Evolutionary conservation across 768 basidiomycete genomes (phyloP).

Genomic region (Tylopilus rubrobrunneus): DNA sequence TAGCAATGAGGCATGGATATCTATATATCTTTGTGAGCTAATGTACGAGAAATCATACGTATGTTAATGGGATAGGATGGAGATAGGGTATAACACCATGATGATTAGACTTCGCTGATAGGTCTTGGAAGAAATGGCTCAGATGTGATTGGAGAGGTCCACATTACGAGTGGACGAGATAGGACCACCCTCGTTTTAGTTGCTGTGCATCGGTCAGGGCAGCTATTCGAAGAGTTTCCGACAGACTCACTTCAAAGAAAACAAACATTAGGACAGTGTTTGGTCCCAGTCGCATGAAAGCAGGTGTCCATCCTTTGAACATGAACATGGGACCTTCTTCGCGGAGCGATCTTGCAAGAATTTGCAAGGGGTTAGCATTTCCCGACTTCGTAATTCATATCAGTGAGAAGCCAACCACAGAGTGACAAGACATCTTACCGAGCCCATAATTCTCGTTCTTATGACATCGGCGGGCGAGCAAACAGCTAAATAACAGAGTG

Average conservation of each 20-base stretch:
- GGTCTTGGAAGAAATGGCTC: background rate
- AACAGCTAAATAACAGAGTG: slow-evolving; percentile 45
- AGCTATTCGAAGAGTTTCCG: background rate
- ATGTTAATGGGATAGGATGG: slow-evolving; percentile 1
- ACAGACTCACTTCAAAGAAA: slow-evolving; percentile 66
- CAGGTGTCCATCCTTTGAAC: slow-evolving; percentile 89
- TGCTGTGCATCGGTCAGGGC: slow-evolving; percentile 43
- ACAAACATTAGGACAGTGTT: slow-evolving; percentile 84
- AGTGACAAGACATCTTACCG: slow-evolving; percentile 41
- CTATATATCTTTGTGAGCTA: slow-evolving; percentile 6
- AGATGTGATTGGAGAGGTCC: background rate
- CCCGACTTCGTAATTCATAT: slow-evolving; percentile 41
- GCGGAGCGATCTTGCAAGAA: slow-evolving; percentile 56
- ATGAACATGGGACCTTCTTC: slow-evolving; percentile 76
- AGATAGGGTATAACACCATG: background rate
- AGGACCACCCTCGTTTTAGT: slow-evolving; percentile 62
- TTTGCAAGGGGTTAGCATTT: slow-evolving; percentile 43
- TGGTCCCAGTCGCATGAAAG: slow-evolving; percentile 79
- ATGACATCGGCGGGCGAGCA: slow-evolving; percentile 79
- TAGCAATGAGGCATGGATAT: slow-evolving; percentile 12
- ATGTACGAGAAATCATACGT: slow-evolving; percentile 1
- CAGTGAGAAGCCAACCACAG: background rate
- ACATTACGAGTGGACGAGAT: slow-evolving; percentile 1
- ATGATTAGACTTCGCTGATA: background rate
- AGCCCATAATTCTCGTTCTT: slow-evolving; percentile 73